Evolutionary conservation across 2,329 filamentous ascomycete species (phyloP), one percentile per base, ranked within the genome.

Genomic region (Xylariaceae sp.): DNA sequence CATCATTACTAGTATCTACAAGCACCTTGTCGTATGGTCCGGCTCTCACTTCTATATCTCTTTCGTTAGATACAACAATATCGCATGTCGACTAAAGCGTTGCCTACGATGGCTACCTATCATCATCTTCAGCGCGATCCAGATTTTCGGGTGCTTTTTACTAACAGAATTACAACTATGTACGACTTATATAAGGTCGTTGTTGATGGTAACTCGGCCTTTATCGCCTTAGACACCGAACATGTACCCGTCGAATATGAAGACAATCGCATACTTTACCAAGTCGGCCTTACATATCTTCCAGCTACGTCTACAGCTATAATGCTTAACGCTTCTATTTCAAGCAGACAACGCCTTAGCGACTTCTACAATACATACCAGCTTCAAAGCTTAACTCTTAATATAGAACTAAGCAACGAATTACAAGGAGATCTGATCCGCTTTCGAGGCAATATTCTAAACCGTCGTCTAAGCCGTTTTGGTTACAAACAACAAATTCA

Each of bases 221-320:
- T 53, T 15, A 47, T 53, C 29, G 42, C 42, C 36, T 42, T 53
- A 42, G 42, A 53, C 13, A 53, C 42, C 15, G 42, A 53, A 36
- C 42, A 53, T 42, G 21, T 30, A 36, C 42, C 50, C 6, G 26
- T 51, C 8, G 26, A 51, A 45, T 44, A 21, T 41, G 32, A 33
- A 39, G 45, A 10, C n/a, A 45, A 40, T 45, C 33, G 48, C 21
- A 53, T 42, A 47, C 35, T 35, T 49, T 37, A 49, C 29, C 36
- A 49, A 49, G 46, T 49, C 18, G 46, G 46, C 46, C 37, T 49
- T 35, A 27, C 36, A 3, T 49, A 49, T 49, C 20, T 49, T 42
- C 46, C 27, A 35, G 46, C 46, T 49, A 41, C 36, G 8, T 49
- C 36, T 49, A 42, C 20, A 3, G 46, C 36, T 42, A 41, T 49